phyloP scores from a whole-genome alignment of 768 basidiomycete species.

The Podaxis sp. region DNA sequence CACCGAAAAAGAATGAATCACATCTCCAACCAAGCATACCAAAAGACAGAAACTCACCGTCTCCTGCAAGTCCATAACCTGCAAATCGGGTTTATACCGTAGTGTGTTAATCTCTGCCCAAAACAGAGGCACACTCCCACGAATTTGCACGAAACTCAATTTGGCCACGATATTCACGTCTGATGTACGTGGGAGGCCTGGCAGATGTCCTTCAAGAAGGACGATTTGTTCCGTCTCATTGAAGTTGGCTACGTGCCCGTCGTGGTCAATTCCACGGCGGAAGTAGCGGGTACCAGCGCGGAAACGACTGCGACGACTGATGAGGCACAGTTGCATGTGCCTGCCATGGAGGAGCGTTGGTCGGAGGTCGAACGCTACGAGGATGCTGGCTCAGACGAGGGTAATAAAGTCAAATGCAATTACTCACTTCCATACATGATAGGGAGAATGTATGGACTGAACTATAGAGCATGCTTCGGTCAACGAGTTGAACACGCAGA shows the following conservation, averaged over 20 bases:
- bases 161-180: slow-evolving; percentile 27
- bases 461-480: slow-evolving; percentile 36
- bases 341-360: slow-evolving; percentile 70
- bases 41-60: slow-evolving; percentile 49
- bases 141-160: slow-evolving; percentile 87
- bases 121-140: slow-evolving; percentile 91
- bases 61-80: slow-evolving; percentile 89
- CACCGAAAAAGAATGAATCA: not conserved
- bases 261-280: slow-evolving; percentile 83
- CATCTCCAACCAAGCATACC: not conserved
- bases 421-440: slow-evolving; percentile 91
- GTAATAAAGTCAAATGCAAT: not conserved
- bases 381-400: slow-evolving; percentile 3
- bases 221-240: slow-evolving; percentile 97
- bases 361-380: slow-evolving; percentile 80
- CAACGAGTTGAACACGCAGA: not conserved
- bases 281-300: slow-evolving; percentile 98
- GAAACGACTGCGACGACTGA: slow-evolving; percentile 91
- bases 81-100: slow-evolving; percentile 93
- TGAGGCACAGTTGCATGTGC: slow-evolving; percentile 78
- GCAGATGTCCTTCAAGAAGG: slow-evolving; percentile 57
- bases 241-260: slow-evolving; percentile 93
- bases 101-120: slow-evolving; percentile 97
- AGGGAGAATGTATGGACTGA: slow-evolving; percentile 86
- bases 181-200: not conserved